Evolutionary conservation across 495 filamentous ascomycete species (phyloP), one percentile per base, ranked within the genome.

Genomic region (Penicillium coprophilum): DNA sequence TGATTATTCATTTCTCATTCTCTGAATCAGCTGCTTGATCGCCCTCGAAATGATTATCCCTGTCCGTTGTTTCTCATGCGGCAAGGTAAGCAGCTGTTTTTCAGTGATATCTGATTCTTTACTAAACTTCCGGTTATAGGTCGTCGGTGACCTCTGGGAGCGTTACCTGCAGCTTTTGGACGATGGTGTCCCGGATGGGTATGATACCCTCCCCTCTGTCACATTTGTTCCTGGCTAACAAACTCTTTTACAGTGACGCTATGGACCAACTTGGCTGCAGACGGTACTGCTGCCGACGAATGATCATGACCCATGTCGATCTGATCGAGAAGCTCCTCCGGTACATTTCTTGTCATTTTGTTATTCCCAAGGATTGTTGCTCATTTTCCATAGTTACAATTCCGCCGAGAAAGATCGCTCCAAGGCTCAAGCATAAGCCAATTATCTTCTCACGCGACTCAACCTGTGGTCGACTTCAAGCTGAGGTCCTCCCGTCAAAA

Each of bases 301-400:
- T 98, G 94, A 81, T 98, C 64, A 96, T 98, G 91, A 98, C 94
- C n/a, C 94, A 98, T 71, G 95, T 98, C 58, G 94, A 98, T 69
- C 78, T 98, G 50, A 97, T 98, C 59, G 94, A 98, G 81, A 98
- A 98, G 79, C 82, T 98, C 19, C 82, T 98, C 23, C 91, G 93
- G 92, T 97, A 83, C 63, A 81, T 59, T 19, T 30, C 21, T 13
- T 13, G 24, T 4, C 30, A 9, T 34, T n/a, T 23, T 11, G 6
- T 1, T 13, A 38, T 49, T 10, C 13, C 13, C 6, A 23, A 12
- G 4, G 19, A 36, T 10, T 53, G 11, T 27, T 28, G 38, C 57
- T 64, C 5, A 65, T 40, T n/a, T 17, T 34, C 4, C 19, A 32
- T 34, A 74, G 69, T 4, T 69, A 74, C 53, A 71, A 72, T 50